A percentile compares a stretch with the other conserved stretches of the same genome.
These are phyloP conservation scores for Suillus sp. DNA, from an alignment of 768 basidiomycete species.

Conservation along the genomic window DNA sequence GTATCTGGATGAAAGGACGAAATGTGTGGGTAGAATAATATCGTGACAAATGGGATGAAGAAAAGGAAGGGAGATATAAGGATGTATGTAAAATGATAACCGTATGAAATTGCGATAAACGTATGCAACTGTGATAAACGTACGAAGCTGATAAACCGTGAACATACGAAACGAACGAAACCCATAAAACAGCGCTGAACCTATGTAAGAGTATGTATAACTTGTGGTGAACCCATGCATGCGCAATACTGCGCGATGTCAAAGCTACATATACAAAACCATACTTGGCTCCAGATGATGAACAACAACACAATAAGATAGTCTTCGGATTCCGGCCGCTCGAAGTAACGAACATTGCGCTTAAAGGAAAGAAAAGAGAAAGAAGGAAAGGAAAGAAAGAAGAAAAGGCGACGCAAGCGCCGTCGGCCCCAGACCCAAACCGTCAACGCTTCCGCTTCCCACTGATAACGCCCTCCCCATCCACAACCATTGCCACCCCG, in stretches of 20 bases:
- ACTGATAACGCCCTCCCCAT: slow-evolving; percentile 14
- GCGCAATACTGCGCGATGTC: background rate
- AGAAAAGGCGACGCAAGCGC: background rate
- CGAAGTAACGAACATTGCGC: background rate
- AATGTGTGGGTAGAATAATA: background rate
- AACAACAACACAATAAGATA: background rate
- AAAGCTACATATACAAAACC: background rate
- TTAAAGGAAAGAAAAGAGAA: background rate
- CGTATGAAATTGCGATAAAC: background rate
- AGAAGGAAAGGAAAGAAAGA: background rate
- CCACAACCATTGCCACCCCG: slow-evolving; percentile 4
- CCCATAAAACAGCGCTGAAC: background rate
- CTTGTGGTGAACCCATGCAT: background rate
- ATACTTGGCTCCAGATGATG: background rate
- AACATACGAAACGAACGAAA: too few relatives aligned
- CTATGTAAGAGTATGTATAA: background rate
- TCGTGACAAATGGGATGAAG: background rate
- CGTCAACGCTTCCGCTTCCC: slow-evolving; percentile 19
- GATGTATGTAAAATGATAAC: background rate
- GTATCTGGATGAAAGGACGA: background rate
- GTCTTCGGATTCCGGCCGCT: background rate
- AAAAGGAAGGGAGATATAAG: background rate
- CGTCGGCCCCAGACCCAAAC: background rate
- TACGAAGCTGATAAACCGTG: too few relatives aligned
- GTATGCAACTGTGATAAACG: background rate